Base-by-base conservation (phyloP, 495 filamentous ascomycete species). In the Friedmanniomyces simplex region DNA sequence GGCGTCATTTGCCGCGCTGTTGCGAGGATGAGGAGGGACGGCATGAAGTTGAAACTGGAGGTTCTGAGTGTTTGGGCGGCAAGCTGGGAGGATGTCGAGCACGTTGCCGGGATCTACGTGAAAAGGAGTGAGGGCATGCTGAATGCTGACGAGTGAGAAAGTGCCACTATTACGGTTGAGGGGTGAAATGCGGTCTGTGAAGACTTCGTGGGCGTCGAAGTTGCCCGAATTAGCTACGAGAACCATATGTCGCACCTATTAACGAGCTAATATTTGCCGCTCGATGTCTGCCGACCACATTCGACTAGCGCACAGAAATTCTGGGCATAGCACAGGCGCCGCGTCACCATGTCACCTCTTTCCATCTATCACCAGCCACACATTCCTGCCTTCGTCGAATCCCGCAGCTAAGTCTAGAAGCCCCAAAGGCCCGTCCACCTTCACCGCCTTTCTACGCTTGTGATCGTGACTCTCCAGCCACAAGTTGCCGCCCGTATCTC, bases 51-150 rank as follows among this genome's bases (percentile, higher is more conserved):
- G 72, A 60, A 63, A 21, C 59, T 83, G 18, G 55, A 69, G 24
- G 69, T 85, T 16, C 59, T 79, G n/a, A 72, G 68, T 32, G 81
- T 85, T 25, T 74, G 74, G 66, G 68, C 78, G 62, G 70, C 72
- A 0, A 68, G 64, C 39, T 82, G 77, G 80, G 71, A 78, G 16
- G 73, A 82, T 57, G 65, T 85, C 34, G 63, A 69, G 25, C 67
- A 12, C 52, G 63, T 59, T 45, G 60, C 56, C 36, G 53, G 60
- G 18, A 54, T 66, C 36, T 59, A 55, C 47, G 42, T 36, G 12
- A 52, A 52, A 22, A 26, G 8, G 20, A 25, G 30, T 21, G 41
- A 30, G 22, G 37, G 22, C 25, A 52, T n/a, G n/a, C 16, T 52
- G 47, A 52, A 14, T 32, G 30, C 3, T 12, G 46, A 49, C 25